Percentiles rank a stretch among this genome's conserved stretches.
Conservation (phyloP, 2,329 filamentous ascomycete genomes). For the Aspergillus sp. region DNA sequence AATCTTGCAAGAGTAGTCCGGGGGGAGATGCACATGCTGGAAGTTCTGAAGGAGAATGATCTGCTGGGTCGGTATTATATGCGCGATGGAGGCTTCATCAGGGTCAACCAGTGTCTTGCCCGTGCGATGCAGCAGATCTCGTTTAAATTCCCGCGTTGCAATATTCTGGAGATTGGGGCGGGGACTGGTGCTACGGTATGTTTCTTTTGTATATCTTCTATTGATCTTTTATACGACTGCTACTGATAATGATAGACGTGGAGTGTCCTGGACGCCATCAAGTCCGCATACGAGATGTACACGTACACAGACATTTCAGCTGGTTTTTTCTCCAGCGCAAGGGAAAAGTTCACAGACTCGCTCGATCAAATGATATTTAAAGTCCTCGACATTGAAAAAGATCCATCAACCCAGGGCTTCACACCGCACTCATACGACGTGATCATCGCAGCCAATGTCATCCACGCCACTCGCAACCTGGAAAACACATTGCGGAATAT, state of each 20-base stretch:
- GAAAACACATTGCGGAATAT: conserved; percentile 16
- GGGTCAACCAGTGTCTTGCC: background rate
- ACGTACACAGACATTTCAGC: conserved; percentile 49
- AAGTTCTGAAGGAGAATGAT: background rate
- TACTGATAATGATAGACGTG: too few species aligned
- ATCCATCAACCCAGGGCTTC: conserved; percentile 36
- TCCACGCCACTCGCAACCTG: conserved; percentile 39
- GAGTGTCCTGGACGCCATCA: conserved; percentile 29
- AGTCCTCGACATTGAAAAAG: conserved; percentile 32
- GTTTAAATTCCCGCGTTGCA: conserved; percentile 35
- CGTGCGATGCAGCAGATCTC: background rate
- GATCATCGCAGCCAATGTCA: conserved; percentile 34
- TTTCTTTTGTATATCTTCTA: background rate
- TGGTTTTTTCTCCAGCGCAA: conserved; percentile 43
- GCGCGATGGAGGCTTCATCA: background rate
- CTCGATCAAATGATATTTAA: conserved; percentile 29
- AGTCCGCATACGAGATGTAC: conserved; percentile 34
- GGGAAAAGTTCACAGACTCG: conserved; percentile 24
- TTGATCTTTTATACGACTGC: too few species aligned
- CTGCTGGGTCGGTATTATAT: background rate
- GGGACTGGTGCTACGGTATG: conserved; percentile 42
- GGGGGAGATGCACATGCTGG: background rate
- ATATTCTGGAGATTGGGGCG: conserved; percentile 37
- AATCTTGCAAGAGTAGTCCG: background rate
- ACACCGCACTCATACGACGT: conserved; percentile 28